Conservation (phyloP, 768 basidiomycete species). For the Lactarius sp. region DNA sequence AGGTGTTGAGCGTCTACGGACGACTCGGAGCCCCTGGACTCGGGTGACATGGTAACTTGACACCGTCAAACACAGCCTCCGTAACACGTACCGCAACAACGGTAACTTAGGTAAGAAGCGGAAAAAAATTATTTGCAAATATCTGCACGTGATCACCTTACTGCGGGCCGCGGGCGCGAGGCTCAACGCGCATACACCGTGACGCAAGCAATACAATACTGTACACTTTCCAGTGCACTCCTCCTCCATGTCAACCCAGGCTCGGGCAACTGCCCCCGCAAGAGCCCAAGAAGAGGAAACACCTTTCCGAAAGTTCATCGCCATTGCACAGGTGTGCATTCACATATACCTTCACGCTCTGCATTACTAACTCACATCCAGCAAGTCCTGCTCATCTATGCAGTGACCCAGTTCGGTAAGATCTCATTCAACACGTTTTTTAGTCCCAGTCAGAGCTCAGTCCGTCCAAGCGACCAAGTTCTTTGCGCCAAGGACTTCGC, state of each 20-base stretch:
- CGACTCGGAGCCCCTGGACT: too few species aligned
- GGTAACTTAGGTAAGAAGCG: too few species aligned
- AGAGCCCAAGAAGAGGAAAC: conserved; percentile 34
- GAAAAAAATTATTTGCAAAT: too few species aligned
- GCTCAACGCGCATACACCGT: too few species aligned
- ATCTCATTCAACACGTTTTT: conserved; percentile 1
- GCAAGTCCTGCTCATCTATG: conserved; percentile 68
- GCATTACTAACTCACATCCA: conserved; percentile 29
- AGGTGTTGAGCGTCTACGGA: not conserved
- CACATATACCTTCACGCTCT: not conserved
- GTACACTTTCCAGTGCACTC: too few species aligned
- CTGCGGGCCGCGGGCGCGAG: too few species aligned
- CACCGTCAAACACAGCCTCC: too few species aligned
- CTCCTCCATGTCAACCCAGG: conserved; percentile 9
- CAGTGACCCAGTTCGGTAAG: conserved; percentile 61
- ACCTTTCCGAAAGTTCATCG: conserved; percentile 35
- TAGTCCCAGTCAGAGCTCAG: not conserved
- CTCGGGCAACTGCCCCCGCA: conserved; percentile 21
- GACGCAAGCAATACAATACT: not conserved
- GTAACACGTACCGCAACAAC: too few species aligned
- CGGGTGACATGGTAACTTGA: too few species aligned
- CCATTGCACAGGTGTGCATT: conserved; percentile 40
- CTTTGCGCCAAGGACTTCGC: conserved; percentile 35
- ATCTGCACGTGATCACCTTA: too few species aligned
- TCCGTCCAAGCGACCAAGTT: conserved; percentile 42